Percentiles rank a stretch among this genome's conserved stretches.
These are phyloP conservation scores for Myriangium duriaei DNA, from an alignment of 2,329 filamentous ascomycete species.

Conservation along the genomic window DNA sequence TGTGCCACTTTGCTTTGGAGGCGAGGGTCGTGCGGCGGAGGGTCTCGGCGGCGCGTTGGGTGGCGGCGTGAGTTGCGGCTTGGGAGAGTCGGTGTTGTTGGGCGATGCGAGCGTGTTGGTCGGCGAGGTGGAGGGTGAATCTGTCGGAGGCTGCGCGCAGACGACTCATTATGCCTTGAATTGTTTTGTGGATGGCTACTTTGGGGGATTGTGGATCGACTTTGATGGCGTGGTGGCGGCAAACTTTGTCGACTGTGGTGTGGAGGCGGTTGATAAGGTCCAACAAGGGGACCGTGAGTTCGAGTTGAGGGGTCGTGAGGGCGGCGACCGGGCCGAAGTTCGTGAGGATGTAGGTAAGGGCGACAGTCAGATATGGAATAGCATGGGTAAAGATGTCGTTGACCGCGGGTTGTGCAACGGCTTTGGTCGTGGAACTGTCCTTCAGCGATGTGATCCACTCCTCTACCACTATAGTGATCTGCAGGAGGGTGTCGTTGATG, in stretches of 20 bases:
- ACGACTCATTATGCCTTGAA: background rate
- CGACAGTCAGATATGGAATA: background rate
- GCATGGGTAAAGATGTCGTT: background rate
- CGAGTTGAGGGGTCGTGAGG: background rate
- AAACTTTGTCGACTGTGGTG: background rate
- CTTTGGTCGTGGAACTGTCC: background rate
- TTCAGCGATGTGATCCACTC: conserved; percentile 14
- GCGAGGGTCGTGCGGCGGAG: background rate
- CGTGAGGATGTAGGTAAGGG: background rate
- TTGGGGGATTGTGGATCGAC: too few relatives aligned
- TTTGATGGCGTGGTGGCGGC: background rate
- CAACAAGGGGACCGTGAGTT: background rate
- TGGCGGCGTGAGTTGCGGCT: too few relatives aligned
- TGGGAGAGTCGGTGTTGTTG: background rate
- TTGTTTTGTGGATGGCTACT: too few relatives aligned
- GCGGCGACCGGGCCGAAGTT: background rate
- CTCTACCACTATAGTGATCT: conserved; percentile 3
- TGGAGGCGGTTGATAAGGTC: background rate
- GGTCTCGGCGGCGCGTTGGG: too few relatives aligned
- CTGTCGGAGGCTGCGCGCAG: background rate
- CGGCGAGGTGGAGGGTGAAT: background rate
- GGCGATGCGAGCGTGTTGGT: background rate
- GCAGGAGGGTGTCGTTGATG: background rate
- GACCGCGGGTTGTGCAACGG: background rate
- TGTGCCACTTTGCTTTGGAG: background rate